These are phyloP conservation scores for Senna siamea DNA, from an alignment of 306 rosid species.

Conservation along the genomic window DNA sequence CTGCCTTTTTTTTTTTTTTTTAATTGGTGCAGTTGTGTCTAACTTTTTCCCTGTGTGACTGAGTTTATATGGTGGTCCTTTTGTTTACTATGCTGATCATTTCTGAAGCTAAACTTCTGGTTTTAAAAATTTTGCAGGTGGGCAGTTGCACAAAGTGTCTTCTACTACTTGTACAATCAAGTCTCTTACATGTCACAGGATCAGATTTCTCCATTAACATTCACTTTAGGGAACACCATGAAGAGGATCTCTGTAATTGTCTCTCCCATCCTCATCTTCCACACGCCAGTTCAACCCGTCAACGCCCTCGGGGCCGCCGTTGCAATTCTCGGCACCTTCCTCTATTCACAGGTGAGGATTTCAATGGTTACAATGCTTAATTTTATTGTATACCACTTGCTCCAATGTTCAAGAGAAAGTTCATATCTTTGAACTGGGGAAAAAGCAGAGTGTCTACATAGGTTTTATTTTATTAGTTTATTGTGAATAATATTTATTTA, in stretches of 20 bases:
- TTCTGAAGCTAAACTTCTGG: too few species aligned
- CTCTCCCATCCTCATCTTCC: constrained; percentile 78
- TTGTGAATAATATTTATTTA: too few species aligned
- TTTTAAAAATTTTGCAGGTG: constrained; percentile 55
- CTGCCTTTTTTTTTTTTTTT: too few species aligned
- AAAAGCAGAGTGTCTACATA: too few species aligned
- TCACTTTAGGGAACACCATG: constrained; percentile 90
- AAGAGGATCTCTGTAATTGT: constrained; percentile 80
- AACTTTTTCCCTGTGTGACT: too few species aligned
- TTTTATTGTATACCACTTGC: too few species aligned
- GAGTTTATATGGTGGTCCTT: too few species aligned
- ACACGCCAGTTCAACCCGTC: constrained; percentile 69
- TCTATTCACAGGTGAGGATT: constrained; percentile 87
- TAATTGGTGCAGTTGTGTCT: constrained; percentile 49
- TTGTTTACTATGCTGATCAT: too few species aligned
- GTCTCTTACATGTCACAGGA: constrained; percentile 89
- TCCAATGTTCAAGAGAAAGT: too few species aligned
- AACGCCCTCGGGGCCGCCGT: constrained; percentile 81
- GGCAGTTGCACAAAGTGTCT: constrained; percentile 83
- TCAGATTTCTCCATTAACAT: constrained; percentile 85
- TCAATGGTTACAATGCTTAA: too few species aligned
- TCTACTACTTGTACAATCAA: constrained; percentile 88
- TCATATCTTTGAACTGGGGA: too few species aligned
- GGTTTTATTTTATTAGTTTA: too few species aligned
- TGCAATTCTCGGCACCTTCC: constrained; percentile 85